These are phyloP conservation scores for Colletotrichum sp. DNA, from an alignment of 2,329 filamentous ascomycete species.

Conservation along the genomic window DNA sequence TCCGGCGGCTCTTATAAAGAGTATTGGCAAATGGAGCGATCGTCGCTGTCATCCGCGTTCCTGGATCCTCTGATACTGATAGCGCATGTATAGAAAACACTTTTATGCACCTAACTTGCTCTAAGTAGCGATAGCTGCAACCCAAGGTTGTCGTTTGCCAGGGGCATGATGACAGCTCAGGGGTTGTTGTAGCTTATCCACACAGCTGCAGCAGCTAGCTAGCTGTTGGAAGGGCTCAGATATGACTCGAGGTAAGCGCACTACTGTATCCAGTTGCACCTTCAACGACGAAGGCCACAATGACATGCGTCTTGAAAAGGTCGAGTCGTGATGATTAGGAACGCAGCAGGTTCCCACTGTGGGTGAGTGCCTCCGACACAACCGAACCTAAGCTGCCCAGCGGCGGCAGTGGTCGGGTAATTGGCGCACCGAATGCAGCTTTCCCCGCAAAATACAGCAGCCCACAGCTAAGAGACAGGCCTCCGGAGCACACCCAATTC, in stretches of 20 bases:
- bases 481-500: not conserved
- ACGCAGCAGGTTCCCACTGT: not conserved
- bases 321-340: not conserved
- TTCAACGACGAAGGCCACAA: not conserved
- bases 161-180: not conserved
- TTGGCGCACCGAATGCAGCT: conserved; percentile 19
- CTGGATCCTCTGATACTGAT: not conserved
- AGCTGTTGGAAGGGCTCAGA: not conserved
- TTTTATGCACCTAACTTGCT: not conserved
- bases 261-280: not conserved
- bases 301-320: not conserved
- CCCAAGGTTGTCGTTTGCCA: not conserved
- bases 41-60: not conserved
- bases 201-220: not conserved
- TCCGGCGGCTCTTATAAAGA: not conserved
- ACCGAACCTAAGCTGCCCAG: not conserved
- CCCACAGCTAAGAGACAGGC: conserved; percentile 1
- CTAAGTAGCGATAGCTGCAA: not conserved
- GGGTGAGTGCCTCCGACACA: not conserved
- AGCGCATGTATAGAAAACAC: not conserved
- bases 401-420: conserved; percentile 9
- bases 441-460: conserved; percentile 21
- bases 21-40: not conserved
- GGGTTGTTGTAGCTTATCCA: not conserved
- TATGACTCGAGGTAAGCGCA: not conserved